These are phyloP conservation scores for Volvariella surrecta DNA, from an alignment of 1,284 basidiomycete genomes.

Conservation along the genomic window DNA sequence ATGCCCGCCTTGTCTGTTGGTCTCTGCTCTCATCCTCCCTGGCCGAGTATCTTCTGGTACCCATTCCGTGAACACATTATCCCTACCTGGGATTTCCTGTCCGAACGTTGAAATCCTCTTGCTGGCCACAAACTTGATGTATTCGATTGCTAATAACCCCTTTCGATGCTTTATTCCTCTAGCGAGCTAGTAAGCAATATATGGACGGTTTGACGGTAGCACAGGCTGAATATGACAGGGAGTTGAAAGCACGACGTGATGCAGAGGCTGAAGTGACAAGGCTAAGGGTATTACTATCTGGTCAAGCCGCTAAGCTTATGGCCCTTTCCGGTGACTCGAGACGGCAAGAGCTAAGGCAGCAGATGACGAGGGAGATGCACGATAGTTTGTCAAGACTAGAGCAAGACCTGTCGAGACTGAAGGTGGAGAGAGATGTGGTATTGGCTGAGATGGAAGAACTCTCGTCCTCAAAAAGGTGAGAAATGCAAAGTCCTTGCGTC, in stretches of 20 bases:
- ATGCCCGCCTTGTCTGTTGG: background rate
- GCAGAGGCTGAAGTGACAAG: slow-evolving; percentile 88
- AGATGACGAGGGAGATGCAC: slow-evolving; percentile 73
- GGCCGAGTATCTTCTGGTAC: too few relatives aligned
- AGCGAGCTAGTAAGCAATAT: slow-evolving; percentile 86
- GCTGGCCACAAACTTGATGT: background rate
- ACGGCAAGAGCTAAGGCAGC: slow-evolving; percentile 70
- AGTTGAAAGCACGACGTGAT: slow-evolving; percentile 80
- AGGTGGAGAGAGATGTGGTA: slow-evolving; percentile 85
- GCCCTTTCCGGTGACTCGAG: slow-evolving; percentile 74
- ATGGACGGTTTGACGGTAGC: slow-evolving; percentile 90
- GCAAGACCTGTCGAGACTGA: slow-evolving; percentile 79
- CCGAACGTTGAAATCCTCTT: too few relatives aligned
- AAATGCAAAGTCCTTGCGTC: background rate
- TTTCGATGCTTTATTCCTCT: background rate
- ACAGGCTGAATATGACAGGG: slow-evolving; percentile 88
- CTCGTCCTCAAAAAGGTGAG: slow-evolving; percentile 61
- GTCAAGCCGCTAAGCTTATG: slow-evolving; percentile 82
- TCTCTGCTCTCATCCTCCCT: background rate
- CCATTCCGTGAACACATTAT: slow-evolving; percentile 2
- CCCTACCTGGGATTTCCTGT: too few relatives aligned
- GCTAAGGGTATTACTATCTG: slow-evolving; percentile 78
- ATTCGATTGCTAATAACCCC: background rate
- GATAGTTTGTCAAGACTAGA: slow-evolving; percentile 75
- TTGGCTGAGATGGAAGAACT: slow-evolving; percentile 93